Conservation (phyloP, 441 rosid species). For the Viola pubescens region DNA sequence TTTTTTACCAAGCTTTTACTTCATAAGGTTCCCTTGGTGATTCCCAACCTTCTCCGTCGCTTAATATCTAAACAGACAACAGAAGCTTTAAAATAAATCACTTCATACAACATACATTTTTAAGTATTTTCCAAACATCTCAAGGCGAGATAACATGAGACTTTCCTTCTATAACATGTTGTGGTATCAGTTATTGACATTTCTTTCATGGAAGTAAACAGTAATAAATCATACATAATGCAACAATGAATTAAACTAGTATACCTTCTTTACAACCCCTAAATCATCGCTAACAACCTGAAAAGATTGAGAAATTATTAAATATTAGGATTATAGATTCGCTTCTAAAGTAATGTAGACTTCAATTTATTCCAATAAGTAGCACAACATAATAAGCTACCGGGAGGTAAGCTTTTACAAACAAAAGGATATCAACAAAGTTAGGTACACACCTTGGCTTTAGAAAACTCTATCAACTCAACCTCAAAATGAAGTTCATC, state of each 20-base stretch:
- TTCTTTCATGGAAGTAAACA: too few species aligned
- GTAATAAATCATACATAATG: background rate
- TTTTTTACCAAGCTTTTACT: constrained; percentile 69
- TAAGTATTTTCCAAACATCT: too few species aligned
- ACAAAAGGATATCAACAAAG: background rate
- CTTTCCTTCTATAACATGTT: too few species aligned
- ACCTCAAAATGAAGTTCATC: constrained; percentile 96
- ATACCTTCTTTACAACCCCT: constrained; percentile 87
- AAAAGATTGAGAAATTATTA: constrained; percentile 14
- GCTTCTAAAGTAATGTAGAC: too few species aligned
- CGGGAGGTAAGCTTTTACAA: background rate
- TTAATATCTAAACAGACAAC: constrained; percentile 42
- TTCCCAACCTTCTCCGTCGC: constrained; percentile 96
- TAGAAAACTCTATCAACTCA: constrained; percentile 72
- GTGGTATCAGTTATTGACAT: too few species aligned
- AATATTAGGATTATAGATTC: background rate
- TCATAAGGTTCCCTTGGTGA: constrained; percentile 93
- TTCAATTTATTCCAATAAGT: constrained; percentile 3
- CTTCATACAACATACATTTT: too few species aligned
- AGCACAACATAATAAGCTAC: background rate
- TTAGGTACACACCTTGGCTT: constrained; percentile 64
- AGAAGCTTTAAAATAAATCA: background rate
- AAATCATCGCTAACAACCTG: constrained; percentile 87
- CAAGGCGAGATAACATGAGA: too few species aligned
- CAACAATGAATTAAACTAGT: background rate